These are phyloP conservation scores for Penicillium glabrum DNA, from an alignment of 2,329 filamentous ascomycete genomes.

Conservation along the genomic window DNA sequence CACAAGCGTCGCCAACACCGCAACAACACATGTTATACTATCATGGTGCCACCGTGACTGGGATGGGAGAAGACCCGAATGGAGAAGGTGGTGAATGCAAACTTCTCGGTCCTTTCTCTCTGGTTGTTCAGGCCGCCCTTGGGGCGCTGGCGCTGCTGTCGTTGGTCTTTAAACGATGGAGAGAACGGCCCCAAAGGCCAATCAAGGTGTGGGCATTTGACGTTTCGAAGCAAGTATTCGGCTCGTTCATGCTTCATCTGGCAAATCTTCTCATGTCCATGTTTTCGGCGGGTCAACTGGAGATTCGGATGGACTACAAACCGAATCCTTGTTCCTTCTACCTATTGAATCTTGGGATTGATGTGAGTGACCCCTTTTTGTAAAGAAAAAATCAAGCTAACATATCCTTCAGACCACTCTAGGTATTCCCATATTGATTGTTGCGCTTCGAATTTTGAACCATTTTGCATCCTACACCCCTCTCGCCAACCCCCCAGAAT, in stretches of 20 bases:
- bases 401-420: conserved; percentile 71
- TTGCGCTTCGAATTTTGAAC: conserved; percentile 79
- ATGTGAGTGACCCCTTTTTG: conserved; percentile 62
- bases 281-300: conserved; percentile 82
- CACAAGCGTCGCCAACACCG: conserved; percentile 20
- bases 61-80: conserved; percentile 30
- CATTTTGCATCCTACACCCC: conserved; percentile 70
- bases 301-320: conserved; percentile 52
- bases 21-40: conserved; percentile 18
- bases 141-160: conserved; percentile 80
- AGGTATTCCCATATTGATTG: conserved; percentile 90
- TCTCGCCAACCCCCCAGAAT: conserved; percentile 77
- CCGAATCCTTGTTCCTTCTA: conserved; percentile 98
- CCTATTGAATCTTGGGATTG: conserved; percentile 87
- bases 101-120: conserved; percentile 84
- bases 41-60: conserved; percentile 15
- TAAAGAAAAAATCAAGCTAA: conserved; percentile 2
- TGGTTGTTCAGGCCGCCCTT: conserved; percentile 84
- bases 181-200: conserved; percentile 86
- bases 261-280: conserved; percentile 96
- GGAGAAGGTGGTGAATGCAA: conserved; percentile 73
- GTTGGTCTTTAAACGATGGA: conserved; percentile 89
- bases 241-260: conserved; percentile 84
- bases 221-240: conserved; percentile 94
- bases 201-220: conserved; percentile 98